These are phyloP conservation scores for Hypoxylon sp. DNA, from an alignment of 2,329 filamentous ascomycete genomes.

Conservation along the genomic window DNA sequence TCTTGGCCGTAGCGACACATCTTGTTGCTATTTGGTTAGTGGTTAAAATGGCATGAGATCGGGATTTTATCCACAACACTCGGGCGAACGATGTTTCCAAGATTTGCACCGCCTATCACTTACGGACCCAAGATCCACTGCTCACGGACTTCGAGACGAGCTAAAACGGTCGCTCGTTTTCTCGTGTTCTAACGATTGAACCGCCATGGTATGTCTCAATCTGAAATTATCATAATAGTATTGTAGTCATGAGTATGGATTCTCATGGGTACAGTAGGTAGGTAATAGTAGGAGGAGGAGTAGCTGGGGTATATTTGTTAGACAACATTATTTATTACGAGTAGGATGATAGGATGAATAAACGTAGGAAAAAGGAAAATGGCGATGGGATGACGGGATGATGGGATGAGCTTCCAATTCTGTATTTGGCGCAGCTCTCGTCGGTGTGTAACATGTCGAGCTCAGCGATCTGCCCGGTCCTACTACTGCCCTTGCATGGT, in stretches of 20 bases:
- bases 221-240: too few relatives aligned
- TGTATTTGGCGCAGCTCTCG: constrained; percentile 1
- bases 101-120: constrained; percentile 21
- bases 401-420: neutral
- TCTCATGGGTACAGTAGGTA: neutral
- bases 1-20: constrained; percentile 12
- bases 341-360: constrained; percentile 16
- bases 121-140: constrained; percentile 16
- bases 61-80: constrained; percentile 29
- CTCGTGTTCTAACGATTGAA: constrained; percentile 28
- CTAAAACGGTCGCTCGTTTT: constrained; percentile 24
- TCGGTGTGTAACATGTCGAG: neutral
- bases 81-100: constrained; percentile 21
- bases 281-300: too few relatives aligned
- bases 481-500: constrained; percentile 22
- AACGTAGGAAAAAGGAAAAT: neutral
- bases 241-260: constrained; percentile 17
- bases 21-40: constrained; percentile 8
- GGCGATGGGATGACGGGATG: constrained; percentile 8
- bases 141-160: constrained; percentile 22
- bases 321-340: too few relatives aligned
- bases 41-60: constrained; percentile 18
- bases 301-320: too few relatives aligned
- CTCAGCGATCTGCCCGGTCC: constrained; percentile 9
- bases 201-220: too few relatives aligned